Base-by-base conservation (phyloP, 208 protist species). In the Leishmania guyanensis region DNA sequence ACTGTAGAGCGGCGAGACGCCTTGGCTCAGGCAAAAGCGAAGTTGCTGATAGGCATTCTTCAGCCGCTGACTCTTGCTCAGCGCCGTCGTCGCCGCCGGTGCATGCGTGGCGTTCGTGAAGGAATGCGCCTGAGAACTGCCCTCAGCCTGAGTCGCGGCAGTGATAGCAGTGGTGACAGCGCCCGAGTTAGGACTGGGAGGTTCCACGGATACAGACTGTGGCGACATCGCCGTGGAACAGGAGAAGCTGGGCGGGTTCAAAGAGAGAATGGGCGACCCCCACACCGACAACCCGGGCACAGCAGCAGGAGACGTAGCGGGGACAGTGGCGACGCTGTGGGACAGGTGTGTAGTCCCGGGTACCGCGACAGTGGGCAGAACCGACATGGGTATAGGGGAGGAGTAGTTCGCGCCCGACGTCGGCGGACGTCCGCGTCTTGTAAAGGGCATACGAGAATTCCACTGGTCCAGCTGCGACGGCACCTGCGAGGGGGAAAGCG, bases 21-120 rank as follows among this genome's bases (percentile, higher is more conserved):
- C 39, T 29, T 56, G 62, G 20, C 36, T 1, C 58, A 79, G 16
- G 20, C 70, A 75, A 26, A 86, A 26, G 17, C 74, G 73, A 46
- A 82, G 54, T 72, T 79, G 77, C 29, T 77, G 82, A 26, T 77
- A 80, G 36, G 77, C 33, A 20, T 80, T 53, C 78, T 80, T 66
- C 43, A 62, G 46, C 51, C 77, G 72, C 53, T 79, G 82, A n/a
- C 39, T 36, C 39, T 36, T 14, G 39, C 17, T 33, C 20, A 79
- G 77, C 72, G 74, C 16, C 74, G 26, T 20, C 58, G 53, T 17
- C 72, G 48, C 36, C 29, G 33, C 36, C 26, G 64, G 29, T 20
- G 39, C 33, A 43, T 22, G n/a, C 14, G 39, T 48, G 17, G 33
- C 39, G 39, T 50, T n/a, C 22, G 36, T 48, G 26, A 22, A 50